These are phyloP conservation scores for Populus davidiana DNA, from an alignment of 345 rosid species.

Conservation along the genomic window DNA sequence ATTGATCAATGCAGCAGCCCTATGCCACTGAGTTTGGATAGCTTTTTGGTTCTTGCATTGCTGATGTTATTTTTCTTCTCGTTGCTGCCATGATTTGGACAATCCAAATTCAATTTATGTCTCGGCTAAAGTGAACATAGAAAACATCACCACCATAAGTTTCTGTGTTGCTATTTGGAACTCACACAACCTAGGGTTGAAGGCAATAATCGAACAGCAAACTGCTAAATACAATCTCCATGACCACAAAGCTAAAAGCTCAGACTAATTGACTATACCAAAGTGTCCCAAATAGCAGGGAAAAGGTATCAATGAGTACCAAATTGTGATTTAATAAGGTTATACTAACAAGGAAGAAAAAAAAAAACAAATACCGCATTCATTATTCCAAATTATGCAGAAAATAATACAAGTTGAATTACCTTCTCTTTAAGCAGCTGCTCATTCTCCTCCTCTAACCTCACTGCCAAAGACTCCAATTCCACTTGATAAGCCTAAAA, in stretches of 20 bases:
- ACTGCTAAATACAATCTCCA: not conserved
- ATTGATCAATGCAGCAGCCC: not conserved
- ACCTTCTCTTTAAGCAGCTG: slow-evolving; percentile 70
- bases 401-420: slow-evolving; percentile 2
- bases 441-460: slow-evolving; percentile 74
- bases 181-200: not conserved
- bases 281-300: not conserved
- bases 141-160: not conserved
- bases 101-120: not conserved
- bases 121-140: not conserved
- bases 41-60: not conserved
- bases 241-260: not conserved
- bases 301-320: not conserved
- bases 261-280: not conserved
- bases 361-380: not conserved
- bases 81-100: not conserved
- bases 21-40: not conserved
- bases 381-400: not conserved
- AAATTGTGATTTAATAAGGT: not conserved
- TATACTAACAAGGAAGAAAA: not conserved
- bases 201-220: not conserved
- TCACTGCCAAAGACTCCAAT: slow-evolving; percentile 71
- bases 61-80: not conserved
- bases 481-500: slow-evolving; percentile 82
- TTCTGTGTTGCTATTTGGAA: not conserved